phyloP scores from a whole-genome alignment of 352 stramenopile genomes.

The Globisporangium acanthophoron region DNA sequence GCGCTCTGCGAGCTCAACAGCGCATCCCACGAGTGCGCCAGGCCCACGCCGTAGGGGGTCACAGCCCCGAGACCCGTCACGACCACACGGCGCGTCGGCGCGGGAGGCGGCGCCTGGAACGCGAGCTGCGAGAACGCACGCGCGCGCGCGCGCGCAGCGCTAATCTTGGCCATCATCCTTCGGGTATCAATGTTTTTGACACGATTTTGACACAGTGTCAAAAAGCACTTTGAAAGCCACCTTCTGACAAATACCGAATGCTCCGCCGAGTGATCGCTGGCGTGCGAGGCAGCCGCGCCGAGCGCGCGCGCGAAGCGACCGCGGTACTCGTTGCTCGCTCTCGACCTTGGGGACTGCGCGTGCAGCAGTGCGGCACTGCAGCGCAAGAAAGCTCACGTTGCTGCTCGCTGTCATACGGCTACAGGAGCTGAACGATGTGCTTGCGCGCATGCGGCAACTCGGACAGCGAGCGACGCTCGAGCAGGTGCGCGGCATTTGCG shows the following conservation, averaged over 20 bases:
- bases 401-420: neutral
- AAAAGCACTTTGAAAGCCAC: too few relatives aligned
- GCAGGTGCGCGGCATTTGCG: constrained; percentile 26
- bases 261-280: constrained; percentile 20
- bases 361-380: too few relatives aligned
- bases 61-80: constrained; percentile 90
- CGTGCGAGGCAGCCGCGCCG: constrained; percentile 34
- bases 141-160: constrained; percentile 6
- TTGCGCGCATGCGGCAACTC: constrained; percentile 47
- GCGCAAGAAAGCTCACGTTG: neutral
- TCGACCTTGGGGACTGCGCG: neutral
- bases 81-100: constrained; percentile 79
- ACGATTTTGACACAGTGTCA: neutral
- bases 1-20: constrained; percentile 76
- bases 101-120: constrained; percentile 49
- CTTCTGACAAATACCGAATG: neutral
- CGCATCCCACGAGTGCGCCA: constrained; percentile 75
- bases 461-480: constrained; percentile 48
- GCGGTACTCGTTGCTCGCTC: constrained; percentile 14
- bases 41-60: constrained; percentile 86
- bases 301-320: constrained; percentile 39
- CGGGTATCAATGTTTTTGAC: neutral
- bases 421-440: constrained; percentile 56
- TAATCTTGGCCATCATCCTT: neutral
- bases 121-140: constrained; percentile 58